Conservation (phyloP, 768 basidiomycete species). For the Amanita muscaria region DNA sequence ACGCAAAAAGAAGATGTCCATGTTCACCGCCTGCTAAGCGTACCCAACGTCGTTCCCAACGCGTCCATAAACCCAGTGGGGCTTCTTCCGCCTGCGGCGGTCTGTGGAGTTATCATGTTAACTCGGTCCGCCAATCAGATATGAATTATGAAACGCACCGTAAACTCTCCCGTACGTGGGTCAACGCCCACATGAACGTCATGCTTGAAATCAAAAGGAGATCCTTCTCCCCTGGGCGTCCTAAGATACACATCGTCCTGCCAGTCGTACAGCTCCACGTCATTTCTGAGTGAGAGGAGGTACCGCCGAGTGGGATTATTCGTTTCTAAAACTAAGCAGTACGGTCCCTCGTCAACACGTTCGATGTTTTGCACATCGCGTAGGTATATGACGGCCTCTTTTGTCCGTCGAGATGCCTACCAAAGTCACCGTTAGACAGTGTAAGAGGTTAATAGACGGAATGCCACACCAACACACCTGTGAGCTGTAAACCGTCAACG, state of each 20-base stretch:
- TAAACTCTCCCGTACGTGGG: slow-evolving; percentile 21
- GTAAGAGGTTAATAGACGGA: not conserved
- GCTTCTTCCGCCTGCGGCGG: no score
- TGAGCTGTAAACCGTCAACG: slow-evolving; percentile 78
- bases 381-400: slow-evolving; percentile 18
- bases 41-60: no score
- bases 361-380: slow-evolving; percentile 30
- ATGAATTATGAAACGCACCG: slow-evolving; percentile 21
- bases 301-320: slow-evolving; percentile 23
- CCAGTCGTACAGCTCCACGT: slow-evolving; percentile 36
- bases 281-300: slow-evolving; percentile 29
- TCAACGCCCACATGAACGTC: slow-evolving; percentile 31
- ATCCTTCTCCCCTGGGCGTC: slow-evolving; percentile 27
- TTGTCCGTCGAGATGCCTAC: not conserved
- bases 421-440: not conserved
- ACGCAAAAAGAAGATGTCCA: no score
- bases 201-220: slow-evolving; percentile 31
- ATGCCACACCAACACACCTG: slow-evolving; percentile 53
- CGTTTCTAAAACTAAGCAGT: slow-evolving; percentile 27
- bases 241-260: slow-evolving; percentile 36
- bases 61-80: no score
- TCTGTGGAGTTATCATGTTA: no score
- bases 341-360: slow-evolving; percentile 28
- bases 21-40: no score
- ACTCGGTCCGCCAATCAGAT: no score